Evolutionary conservation across 2,329 filamentous ascomycete species (phyloP).

Genomic region (Knoxdaviesia capensis): DNA sequence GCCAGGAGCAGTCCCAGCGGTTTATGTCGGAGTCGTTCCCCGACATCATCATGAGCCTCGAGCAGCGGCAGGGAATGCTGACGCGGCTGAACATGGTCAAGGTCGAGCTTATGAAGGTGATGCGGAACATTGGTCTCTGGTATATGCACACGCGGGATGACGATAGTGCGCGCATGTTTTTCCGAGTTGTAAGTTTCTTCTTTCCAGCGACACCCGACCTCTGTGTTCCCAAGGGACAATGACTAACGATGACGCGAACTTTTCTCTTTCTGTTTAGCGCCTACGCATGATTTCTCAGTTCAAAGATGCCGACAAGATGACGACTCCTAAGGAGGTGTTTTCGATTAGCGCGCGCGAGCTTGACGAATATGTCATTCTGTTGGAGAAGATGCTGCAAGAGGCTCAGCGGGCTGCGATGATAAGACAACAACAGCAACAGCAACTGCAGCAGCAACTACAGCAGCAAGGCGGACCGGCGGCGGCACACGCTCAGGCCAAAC

Average conservation of each 20-base stretch:
- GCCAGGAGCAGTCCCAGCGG: conserved; percentile 19
- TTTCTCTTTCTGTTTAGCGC: conserved; percentile 18
- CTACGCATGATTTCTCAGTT: conserved; percentile 33
- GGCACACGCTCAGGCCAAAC: conserved; percentile 1
- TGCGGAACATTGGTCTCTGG: conserved; percentile 19
- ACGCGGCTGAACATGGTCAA: conserved; percentile 20
- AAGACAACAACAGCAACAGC: conserved; percentile 10
- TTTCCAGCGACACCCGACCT: background rate
- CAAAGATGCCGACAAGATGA: conserved; percentile 24
- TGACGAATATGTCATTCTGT: conserved; percentile 23
- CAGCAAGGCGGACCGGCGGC: conserved; percentile 8
- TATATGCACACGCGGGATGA: conserved; percentile 28
- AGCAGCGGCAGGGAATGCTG: conserved; percentile 22
- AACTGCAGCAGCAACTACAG: conserved; percentile 7
- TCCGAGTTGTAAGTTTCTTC: conserved; percentile 24
- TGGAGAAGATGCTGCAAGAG: conserved; percentile 32
- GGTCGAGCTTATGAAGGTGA: conserved; percentile 20
- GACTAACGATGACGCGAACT: conserved; percentile 12
- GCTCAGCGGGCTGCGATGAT: background rate
- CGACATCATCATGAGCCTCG: conserved; percentile 24
- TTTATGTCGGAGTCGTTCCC: conserved; percentile 18
- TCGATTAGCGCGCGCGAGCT: conserved; percentile 31
- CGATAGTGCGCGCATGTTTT: conserved; percentile 26
- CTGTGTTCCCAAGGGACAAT: background rate
- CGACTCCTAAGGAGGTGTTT: conserved; percentile 23